Evolutionary conservation across 257 asterid genomes (phyloP), one percentile per base, ranked within the genome.

Genomic region (Fraxinus anomala): DNA sequence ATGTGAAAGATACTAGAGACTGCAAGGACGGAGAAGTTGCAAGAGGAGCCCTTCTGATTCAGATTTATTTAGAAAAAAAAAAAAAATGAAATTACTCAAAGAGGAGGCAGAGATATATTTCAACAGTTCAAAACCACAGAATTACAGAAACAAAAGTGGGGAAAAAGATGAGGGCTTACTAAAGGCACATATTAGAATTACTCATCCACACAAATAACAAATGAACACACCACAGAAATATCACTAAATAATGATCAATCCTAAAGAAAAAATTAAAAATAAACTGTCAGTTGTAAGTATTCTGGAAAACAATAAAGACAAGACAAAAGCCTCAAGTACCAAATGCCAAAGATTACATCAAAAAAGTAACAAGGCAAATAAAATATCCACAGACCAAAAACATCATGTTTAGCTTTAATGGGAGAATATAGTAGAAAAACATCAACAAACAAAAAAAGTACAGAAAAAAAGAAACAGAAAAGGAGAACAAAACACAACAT

Each of bases 351-450:
- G 28, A 69, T 10, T 7, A 40, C 33, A 12, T n/a, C 1, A 23
- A 77, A 61, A 44, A 77, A 65, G 37, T 19, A 65, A 73, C 73
- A 49, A 47, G 51, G 68, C 40, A 31, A 72, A 70, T 13, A 70
- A 75, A 49, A 51, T 23, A 84, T 77, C 26, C 49, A 28, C n/a
- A 40, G 76, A 72, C 40, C 81, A 78, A 61, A 73, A 19, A 19
- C 51, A 75, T 26, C 51, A 59, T 28, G 66, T 59, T 59, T 26
- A 81, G 51, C 68, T 37, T 24, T 63, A 16, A 2, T 61, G 73
- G 24, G 24, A 67, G 76, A 69, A 67, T 36, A 66, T 24, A 54
- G 65, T 63, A 39, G 40, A 68, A 79, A 73, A 24, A 9, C 33
- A 21, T 37, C 80, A 14, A 70, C 70, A 74, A 84, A 49, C 70